Evolutionary conservation across 2,329 filamentous ascomycete species (phyloP).

Genomic region (Myriosclerotinia scirpicola): DNA sequence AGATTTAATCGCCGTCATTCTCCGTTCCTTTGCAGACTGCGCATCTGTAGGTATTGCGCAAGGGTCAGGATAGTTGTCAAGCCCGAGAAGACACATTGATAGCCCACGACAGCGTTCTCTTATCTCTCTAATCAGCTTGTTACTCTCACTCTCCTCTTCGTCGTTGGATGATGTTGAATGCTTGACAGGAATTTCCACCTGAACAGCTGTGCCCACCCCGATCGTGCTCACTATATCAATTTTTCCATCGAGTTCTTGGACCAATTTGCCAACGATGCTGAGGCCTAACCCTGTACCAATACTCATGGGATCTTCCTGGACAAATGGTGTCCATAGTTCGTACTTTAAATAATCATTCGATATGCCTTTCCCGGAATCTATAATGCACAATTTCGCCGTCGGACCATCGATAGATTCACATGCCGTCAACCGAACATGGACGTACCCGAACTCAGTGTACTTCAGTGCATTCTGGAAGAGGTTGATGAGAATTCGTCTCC

Average conservation of each 20-base stretch:
- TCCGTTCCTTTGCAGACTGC: constrained; percentile 23
- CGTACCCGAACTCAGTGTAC: constrained; percentile 54
- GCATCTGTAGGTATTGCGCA: constrained; percentile 26
- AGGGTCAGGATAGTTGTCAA: constrained; percentile 28
- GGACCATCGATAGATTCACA: constrained; percentile 1
- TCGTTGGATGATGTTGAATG: neutral
- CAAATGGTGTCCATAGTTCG: constrained; percentile 59
- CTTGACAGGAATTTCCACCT: constrained; percentile 46
- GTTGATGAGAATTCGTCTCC: constrained; percentile 57
- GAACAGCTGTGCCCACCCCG: constrained; percentile 54
- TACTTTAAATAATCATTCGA: constrained; percentile 58
- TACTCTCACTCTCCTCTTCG: neutral
- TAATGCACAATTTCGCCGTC: constrained; percentile 46
- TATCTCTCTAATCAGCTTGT: constrained; percentile 24
- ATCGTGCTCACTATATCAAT: constrained; percentile 58
- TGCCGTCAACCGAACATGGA: constrained; percentile 45
- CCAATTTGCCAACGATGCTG: constrained; percentile 60
- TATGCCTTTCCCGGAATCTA: constrained; percentile 63
- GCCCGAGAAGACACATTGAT: constrained; percentile 30
- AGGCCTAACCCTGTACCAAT: constrained; percentile 62
- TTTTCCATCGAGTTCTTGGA: constrained; percentile 58
- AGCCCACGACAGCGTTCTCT: constrained; percentile 25
- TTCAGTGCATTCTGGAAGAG: constrained; percentile 62
- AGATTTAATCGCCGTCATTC: constrained; percentile 27
- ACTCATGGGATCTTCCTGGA: constrained; percentile 60